Conservation (phyloP, 1,139 yeast species). For the Debaryomyces nepalensis region DNA sequence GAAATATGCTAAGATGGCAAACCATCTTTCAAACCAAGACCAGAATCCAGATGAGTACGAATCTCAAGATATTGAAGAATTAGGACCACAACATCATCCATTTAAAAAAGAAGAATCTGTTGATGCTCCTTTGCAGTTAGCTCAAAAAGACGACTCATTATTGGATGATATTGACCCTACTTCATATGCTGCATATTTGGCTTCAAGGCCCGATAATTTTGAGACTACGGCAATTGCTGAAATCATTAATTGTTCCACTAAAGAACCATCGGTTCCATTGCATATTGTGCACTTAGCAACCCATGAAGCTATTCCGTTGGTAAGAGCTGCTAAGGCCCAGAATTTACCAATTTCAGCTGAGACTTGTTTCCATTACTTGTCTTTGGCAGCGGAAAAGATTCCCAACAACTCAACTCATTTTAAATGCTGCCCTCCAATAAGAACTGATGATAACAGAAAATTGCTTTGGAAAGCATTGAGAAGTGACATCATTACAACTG, state of each 20-base stretch:
- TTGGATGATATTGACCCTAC: constrained; percentile 63
- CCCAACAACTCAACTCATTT: constrained; percentile 77
- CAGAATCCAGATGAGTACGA: constrained; percentile 19
- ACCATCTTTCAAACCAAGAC: constrained; percentile 21
- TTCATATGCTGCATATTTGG: constrained; percentile 71
- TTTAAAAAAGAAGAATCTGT: constrained; percentile 12
- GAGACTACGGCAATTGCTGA: constrained; percentile 83
- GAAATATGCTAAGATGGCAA: constrained; percentile 51
- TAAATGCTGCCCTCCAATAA: constrained; percentile 95
- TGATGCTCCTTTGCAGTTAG: constrained; percentile 47
- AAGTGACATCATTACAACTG: constrained; percentile 72
- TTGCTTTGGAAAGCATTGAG: constrained; percentile 78
- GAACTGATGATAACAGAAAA: constrained; percentile 70
- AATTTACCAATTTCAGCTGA: constrained; percentile 76
- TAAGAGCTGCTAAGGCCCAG: constrained; percentile 63
- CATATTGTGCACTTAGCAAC: constrained; percentile 93
- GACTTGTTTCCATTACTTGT: constrained; percentile 90
- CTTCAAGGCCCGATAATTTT: constrained; percentile 85
- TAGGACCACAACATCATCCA: constrained; percentile 20
- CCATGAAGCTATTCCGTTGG: constrained; percentile 75
- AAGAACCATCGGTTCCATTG: constrained; percentile 66
- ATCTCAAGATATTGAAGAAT: constrained; percentile 18
- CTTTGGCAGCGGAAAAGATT: constrained; percentile 76
- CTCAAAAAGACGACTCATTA: constrained; percentile 46
- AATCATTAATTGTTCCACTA: constrained; percentile 64